Evolutionary conservation across 129 eudicot species (phyloP), one percentile per base, ranked within the genome.

Genomic region (Helichrysum umbraculigerum): DNA sequence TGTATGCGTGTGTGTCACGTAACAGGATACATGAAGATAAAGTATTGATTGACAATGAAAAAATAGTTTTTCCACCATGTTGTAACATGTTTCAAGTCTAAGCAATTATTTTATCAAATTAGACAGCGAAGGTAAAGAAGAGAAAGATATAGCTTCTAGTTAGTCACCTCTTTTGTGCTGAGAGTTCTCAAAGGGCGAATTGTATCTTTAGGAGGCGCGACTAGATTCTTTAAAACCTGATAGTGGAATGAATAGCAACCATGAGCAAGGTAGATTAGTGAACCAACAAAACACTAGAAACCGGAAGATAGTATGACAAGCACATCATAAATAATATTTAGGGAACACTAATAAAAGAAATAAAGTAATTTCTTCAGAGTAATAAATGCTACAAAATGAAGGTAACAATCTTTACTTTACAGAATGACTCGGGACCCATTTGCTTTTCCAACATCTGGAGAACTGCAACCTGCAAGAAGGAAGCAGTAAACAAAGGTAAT

Each of bases 391-490:
- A 70, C 7, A 66, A 41, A 41, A 82, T 14, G 58, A 34, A 70
- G 60, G 68, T 50, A 20, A 67, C 54, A 74, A 74, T 67, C 58
- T 65, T 85, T 88, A 93, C 97, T 80, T 91, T 91, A 56, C 94
- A 87, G 60, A 93, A 93, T 54, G 95, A 77, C 84, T 93, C 97
- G 1, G 98, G 98, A 21, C 98, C 98, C 98, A 93, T 93, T 83
- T 93, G 98, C 73, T 93, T 93, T 81, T 93, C 98, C 84, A 93
- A 80, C 98, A 93, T 93, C 78, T 93, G 98, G 25, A 93, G 98
- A 83, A 93, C 83, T 22, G 98, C 98, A 54, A 93, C 91, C 98
- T 93, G 65, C 34, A 71, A 75, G 41, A 82, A 33, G 60, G 32
- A 59, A 59, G 68, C 17, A n/a, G 34, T n/a, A 25, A 29, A 72